Conservation (phyloP, 805 yeast species). For the Komagataella populi region DNA sequence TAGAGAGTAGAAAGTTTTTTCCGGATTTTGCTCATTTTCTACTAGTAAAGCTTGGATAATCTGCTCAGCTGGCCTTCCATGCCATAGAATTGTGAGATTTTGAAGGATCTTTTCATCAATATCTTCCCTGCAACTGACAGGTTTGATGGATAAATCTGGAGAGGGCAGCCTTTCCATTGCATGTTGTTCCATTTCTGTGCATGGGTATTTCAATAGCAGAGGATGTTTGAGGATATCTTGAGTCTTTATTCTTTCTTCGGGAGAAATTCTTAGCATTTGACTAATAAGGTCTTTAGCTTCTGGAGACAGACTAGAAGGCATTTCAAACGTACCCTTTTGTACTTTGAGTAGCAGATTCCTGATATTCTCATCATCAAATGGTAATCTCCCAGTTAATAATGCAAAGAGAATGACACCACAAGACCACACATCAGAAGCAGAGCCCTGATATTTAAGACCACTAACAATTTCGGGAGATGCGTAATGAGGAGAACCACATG, state of each 20-base stretch:
- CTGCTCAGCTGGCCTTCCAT: constrained; percentile 29
- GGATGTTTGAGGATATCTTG: constrained; percentile 49
- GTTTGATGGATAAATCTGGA: constrained; percentile 37
- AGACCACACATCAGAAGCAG: constrained; percentile 81
- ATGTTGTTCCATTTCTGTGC: constrained; percentile 11
- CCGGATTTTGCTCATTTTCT: constrained; percentile 16
- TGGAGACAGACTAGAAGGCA: constrained; percentile 48
- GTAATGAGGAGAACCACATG: constrained; percentile 83
- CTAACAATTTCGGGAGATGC: constrained; percentile 81
- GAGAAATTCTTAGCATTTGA: constrained; percentile 57
- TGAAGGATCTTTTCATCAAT: constrained; percentile 40
- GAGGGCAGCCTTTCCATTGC: constrained; percentile 32
- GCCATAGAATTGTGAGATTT: constrained; percentile 45
- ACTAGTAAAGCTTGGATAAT: constrained; percentile 14
- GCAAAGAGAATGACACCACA: constrained; percentile 80
- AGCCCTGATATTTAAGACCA: constrained; percentile 69
- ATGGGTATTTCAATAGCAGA: constrained; percentile 36
- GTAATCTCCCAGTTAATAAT: constrained; percentile 64
- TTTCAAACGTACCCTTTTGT: constrained; percentile 59
- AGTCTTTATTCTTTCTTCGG: constrained; percentile 57
- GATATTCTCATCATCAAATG: constrained; percentile 75
- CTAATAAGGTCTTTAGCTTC: constrained; percentile 60
- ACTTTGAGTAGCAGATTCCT: constrained; percentile 59
- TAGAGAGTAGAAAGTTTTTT: constrained; percentile 23
- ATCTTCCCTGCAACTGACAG: constrained; percentile 30